A percentile compares a stretch with the other conserved stretches of the same genome.
Evolutionary conservation across 1,284 basidiomycete species (phyloP).

Genomic region (Trichosporon inkin): DNA sequence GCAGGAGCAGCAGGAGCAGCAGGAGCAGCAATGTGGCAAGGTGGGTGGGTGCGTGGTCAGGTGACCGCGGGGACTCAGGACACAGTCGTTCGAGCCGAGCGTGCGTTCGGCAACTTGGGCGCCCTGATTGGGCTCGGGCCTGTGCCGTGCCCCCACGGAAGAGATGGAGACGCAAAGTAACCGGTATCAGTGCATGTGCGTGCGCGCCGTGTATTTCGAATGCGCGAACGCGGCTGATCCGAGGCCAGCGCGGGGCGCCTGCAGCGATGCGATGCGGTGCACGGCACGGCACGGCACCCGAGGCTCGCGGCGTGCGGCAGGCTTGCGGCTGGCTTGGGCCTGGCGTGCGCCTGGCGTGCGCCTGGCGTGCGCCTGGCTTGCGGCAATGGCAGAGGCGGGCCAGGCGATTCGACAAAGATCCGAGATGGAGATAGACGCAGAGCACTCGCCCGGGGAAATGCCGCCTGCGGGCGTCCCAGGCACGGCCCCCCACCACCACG

Average conservation of each 20-base stretch:
- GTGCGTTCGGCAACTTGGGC: constrained; percentile 1
- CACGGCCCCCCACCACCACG: too few species aligned
- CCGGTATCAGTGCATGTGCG: constrained; percentile 7
- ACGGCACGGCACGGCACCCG: neutral
- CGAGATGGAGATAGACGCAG: constrained; percentile 1
- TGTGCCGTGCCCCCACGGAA: neutral
- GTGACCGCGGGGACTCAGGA: too few species aligned
- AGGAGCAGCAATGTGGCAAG: too few species aligned
- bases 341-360: too few species aligned
- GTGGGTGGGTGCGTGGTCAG: too few species aligned
- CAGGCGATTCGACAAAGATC: constrained; percentile 6
- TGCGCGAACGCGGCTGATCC: neutral
- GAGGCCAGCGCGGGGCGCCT: too few species aligned
- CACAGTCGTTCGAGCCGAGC: constrained; percentile 3
- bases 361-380: too few species aligned
- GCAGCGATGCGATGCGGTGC: too few species aligned
- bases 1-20: too few species aligned
- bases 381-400: too few species aligned
- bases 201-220: neutral
- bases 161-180: constrained; percentile 3
- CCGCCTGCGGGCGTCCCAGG: neutral
- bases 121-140: neutral
- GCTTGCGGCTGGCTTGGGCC: too few species aligned
- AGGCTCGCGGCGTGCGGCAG: neutral
- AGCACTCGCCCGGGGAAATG: too few species aligned